Evolutionary conservation across 148 eudicot species (phyloP).

Genomic region (Rhododendron molle): DNA sequence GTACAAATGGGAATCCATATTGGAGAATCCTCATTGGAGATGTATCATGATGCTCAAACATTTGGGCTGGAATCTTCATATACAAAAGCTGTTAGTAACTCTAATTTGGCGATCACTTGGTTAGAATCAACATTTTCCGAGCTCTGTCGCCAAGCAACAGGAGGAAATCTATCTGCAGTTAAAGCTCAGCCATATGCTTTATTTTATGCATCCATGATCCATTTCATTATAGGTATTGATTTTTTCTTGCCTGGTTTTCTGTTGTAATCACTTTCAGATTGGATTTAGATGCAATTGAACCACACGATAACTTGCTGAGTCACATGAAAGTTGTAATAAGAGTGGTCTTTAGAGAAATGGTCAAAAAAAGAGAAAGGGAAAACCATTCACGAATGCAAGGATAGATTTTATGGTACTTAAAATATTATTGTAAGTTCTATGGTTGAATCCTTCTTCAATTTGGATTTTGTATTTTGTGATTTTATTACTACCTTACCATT

Average conservation of each 20-base stretch:
- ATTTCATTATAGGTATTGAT: slow-evolving; percentile 63
- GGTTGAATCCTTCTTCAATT: too few relatives aligned
- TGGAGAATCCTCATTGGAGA: slow-evolving; percentile 31
- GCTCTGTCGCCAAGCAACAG: slow-evolving; percentile 44
- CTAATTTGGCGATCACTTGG: slow-evolving; percentile 70
- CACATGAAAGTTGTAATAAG: too few relatives aligned
- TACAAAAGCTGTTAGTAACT: slow-evolving; percentile 60
- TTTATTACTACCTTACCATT: too few relatives aligned
- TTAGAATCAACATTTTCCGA: slow-evolving; percentile 94
- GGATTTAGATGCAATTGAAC: not conserved
- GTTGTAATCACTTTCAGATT: not conserved
- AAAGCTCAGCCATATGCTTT: slow-evolving; percentile 72
- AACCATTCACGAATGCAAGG: too few relatives aligned
- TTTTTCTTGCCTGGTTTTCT: slow-evolving; percentile 3
- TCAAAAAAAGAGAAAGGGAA: too few relatives aligned
- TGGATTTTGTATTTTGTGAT: too few relatives aligned
- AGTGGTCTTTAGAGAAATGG: too few relatives aligned
- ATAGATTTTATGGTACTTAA: too few relatives aligned
- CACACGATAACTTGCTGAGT: not conserved
- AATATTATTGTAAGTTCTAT: too few relatives aligned
- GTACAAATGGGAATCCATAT: slow-evolving; percentile 65
- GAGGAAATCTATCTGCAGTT: slow-evolving; percentile 42
- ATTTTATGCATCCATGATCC: slow-evolving; percentile 56
- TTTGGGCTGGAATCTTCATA: slow-evolving; percentile 66
- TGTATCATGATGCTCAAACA: slow-evolving; percentile 74